These are phyloP conservation scores for Zoysia japonica DNA, from an alignment of 176 grass and related monocot genomes.

Conservation along the genomic window DNA sequence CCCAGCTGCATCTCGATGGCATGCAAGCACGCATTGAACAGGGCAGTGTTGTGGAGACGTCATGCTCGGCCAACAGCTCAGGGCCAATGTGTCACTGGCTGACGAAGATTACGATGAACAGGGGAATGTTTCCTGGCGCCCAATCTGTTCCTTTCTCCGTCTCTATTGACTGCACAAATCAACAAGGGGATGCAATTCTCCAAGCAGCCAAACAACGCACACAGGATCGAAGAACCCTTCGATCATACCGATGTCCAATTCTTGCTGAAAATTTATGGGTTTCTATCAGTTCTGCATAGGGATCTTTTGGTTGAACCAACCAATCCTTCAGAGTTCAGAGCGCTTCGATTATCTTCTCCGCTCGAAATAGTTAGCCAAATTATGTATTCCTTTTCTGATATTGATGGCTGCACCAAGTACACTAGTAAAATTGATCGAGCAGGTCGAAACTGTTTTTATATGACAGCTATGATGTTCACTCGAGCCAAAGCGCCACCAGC, in stretches of 20 bases:
- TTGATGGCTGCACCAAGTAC: not conserved
- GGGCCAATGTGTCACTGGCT: conserved; percentile 2
- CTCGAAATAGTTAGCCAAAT: not conserved
- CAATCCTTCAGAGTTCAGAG: too few species aligned
- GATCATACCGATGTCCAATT: not conserved
- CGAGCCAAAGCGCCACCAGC: not conserved
- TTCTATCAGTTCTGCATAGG: not conserved
- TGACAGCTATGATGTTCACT: not conserved
- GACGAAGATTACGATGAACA: conserved; percentile 12
- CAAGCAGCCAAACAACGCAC: not conserved
- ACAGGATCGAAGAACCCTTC: not conserved
- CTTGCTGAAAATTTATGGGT: not conserved
- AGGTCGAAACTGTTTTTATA: not conserved
- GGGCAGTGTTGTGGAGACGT: not conserved
- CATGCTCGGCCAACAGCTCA: conserved; percentile 11
- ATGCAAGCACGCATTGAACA: conserved; percentile 19
- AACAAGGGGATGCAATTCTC: not conserved
- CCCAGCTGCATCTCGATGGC: conserved; percentile 5
- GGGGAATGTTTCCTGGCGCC: not conserved
- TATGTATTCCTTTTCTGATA: not conserved
- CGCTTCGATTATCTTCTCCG: not conserved
- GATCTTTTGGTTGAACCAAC: not conserved
- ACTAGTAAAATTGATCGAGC: too few species aligned
- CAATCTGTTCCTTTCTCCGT: conserved; percentile 8
- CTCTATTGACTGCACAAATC: not conserved